Conservation (phyloP, 352 stramenopile species). For the Phytophthora cryptogea region DNA sequence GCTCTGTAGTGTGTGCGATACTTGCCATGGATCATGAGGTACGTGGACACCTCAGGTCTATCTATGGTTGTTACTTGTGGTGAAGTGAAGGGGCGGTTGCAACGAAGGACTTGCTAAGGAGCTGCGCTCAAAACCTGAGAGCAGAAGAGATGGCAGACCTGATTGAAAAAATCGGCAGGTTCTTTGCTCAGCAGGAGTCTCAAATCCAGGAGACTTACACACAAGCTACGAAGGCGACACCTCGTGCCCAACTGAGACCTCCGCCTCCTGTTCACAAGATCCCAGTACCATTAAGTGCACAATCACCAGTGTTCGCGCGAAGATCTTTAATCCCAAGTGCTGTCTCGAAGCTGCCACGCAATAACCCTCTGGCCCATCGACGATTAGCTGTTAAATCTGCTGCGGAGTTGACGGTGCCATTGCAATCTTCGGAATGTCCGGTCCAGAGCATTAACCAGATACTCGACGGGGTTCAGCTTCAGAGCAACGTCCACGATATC, state of each 20-base stretch:
- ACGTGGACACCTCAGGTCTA: conserved; percentile 2
- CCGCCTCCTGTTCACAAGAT: conserved; percentile 10
- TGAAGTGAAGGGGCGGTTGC: conserved; percentile 12
- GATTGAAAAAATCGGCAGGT: conserved; percentile 71
- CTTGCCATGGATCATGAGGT: neutral
- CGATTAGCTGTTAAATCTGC: conserved; percentile 23
- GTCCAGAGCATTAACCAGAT: conserved; percentile 14
- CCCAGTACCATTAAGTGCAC: neutral
- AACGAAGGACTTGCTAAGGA: neutral
- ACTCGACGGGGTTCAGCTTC: conserved; percentile 5
- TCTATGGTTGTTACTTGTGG: conserved; percentile 6
- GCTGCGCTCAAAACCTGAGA: neutral
- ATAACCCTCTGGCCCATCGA: conserved; percentile 27
- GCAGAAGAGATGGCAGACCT: conserved; percentile 51
- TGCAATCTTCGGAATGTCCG: neutral
- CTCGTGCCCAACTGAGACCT: conserved; percentile 2
- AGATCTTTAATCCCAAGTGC: neutral
- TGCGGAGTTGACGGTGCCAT: neutral
- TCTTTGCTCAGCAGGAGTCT: conserved; percentile 67
- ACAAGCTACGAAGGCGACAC: conserved; percentile 14
- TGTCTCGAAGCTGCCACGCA: conserved; percentile 7
- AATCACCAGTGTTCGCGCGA: conserved; percentile 3
- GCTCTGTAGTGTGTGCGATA: neutral
- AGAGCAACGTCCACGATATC: conserved; percentile 4
- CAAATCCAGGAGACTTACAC: conserved; percentile 52